Conservation (phyloP, 73 alveolate species). For the Effrenium voratum region DNA sequence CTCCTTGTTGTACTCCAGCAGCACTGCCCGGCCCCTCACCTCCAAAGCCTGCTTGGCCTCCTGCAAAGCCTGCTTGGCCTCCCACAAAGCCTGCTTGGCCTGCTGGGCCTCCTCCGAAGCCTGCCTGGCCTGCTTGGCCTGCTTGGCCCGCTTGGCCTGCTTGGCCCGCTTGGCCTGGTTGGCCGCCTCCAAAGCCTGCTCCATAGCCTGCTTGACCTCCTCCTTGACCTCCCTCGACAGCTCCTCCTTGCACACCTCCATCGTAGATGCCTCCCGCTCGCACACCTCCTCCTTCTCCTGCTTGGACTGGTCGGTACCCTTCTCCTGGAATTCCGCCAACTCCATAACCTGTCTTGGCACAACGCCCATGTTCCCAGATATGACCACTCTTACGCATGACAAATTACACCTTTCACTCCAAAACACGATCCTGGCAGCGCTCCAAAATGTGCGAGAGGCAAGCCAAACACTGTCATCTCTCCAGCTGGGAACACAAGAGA, state of each 20-base stretch:
- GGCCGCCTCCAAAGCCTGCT: background rate
- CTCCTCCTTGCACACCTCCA: background rate
- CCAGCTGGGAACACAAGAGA: too few relatives aligned
- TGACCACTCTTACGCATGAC: too few relatives aligned
- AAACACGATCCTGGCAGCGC: too few relatives aligned
- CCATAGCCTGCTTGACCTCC: background rate
- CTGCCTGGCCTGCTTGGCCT: background rate
- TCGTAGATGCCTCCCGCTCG: background rate
- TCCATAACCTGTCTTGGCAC: too few relatives aligned
- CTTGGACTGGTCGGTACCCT: too few relatives aligned
- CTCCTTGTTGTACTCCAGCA: constrained; percentile 47
- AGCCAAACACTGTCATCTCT: too few relatives aligned
- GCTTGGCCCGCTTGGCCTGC: background rate
- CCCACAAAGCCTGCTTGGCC: background rate
- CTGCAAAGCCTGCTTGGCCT: background rate
- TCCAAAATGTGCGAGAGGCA: too few relatives aligned
- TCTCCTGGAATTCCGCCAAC: too few relatives aligned
- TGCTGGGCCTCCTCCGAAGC: constrained; percentile 42
- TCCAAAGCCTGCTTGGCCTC: background rate
- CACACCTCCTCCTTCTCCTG: too few relatives aligned
- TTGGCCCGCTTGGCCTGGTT: background rate
- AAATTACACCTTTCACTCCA: too few relatives aligned
- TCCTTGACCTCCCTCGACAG: background rate
- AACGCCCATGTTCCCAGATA: too few relatives aligned
- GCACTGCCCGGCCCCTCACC: constrained; percentile 42